Base-by-base conservation (phyloP, 129 eudicot genomes). In the Pittosporum tobira region DNA sequence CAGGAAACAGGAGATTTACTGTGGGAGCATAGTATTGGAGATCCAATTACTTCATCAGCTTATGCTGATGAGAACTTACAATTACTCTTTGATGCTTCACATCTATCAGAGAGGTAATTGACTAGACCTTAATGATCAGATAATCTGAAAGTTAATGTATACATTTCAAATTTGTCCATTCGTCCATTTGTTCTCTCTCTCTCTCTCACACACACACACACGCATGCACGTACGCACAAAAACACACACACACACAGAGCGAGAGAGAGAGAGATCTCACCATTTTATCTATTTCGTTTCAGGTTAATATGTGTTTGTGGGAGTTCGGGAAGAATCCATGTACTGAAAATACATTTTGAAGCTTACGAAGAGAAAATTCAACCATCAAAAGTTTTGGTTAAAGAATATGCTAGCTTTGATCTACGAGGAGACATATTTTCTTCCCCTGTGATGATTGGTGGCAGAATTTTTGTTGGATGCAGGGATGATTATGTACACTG, bases 391-490 rank as follows among this genome's bases (percentile, higher is more conserved):
- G 23, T 48, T 34, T 22, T 42, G 61, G 84, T 89, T 23, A 51
- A 76, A 22, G 82, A 86, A 58, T 75, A 78, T 70, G 84, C 78
- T 65, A 73, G 80, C 69, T 59, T 83, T 10, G 83, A 81, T 59
- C 84, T 91, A 3, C 61, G 72, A 68, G 98, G 98, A 60, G 94
- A 75, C 53, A 70, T 91, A 62, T 91, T 91, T 69, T 91, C 98
- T 16, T 91, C 98, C 0, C 98, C 98, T 0, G 85, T 91, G 51
- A 83, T 91, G 95, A 84, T 83, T 48, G 88, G 81, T 48, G 94
- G 96, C 65, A 66, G 64, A 66, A 66, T 91, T 65, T 86, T 80
- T 61, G 83, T 91, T 29, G 98, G 98, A 59, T 83, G 94, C 61
- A 83, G 98, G 66, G 90, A 91, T 72, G 87, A 91, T 68, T 73